Evolutionary conservation across 2,329 filamentous ascomycete species (phyloP).

Genomic region (Hypoxylon sp.): DNA sequence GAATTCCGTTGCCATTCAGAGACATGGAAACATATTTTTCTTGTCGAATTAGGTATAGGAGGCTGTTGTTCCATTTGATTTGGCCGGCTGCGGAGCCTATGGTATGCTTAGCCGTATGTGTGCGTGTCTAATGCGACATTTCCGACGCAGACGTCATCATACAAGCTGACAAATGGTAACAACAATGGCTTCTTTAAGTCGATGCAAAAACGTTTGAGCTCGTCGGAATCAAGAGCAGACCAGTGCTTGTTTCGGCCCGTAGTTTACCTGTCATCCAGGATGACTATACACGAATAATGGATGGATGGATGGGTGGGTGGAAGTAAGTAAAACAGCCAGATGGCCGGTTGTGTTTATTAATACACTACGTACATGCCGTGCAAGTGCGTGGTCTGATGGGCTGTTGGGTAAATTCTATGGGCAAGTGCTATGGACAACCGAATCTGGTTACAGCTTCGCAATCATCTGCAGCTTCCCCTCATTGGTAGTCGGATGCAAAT

Average conservation of each 20-base stretch:
- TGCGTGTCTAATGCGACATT: slow-evolving; percentile 12
- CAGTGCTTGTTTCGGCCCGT: slow-evolving; percentile 24
- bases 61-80: background rate
- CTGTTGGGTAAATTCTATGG: slow-evolving; percentile 34
- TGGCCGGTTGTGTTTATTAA: slow-evolving; percentile 15
- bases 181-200: slow-evolving; percentile 10
- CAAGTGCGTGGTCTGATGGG: slow-evolving; percentile 14
- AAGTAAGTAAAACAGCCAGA: slow-evolving; percentile 3
- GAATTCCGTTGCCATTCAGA: background rate
- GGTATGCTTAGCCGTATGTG: background rate
- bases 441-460: slow-evolving; percentile 33
- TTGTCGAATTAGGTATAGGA: background rate
- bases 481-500: slow-evolving; percentile 45
- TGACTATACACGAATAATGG: slow-evolving; percentile 11
- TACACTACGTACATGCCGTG: slow-evolving; percentile 7
- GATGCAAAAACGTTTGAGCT: slow-evolving; percentile 18
- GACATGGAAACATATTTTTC: background rate
- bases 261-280: slow-evolving; percentile 5
- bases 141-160: slow-evolving; percentile 29
- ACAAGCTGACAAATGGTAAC: slow-evolving; percentile 28
- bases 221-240: slow-evolving; percentile 12
- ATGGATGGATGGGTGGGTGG: slow-evolving; percentile 5
- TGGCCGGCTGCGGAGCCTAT: background rate
- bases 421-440: slow-evolving; percentile 12
- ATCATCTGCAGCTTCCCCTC: slow-evolving; percentile 39